These are phyloP conservation scores for Mycena sanguinolenta DNA, from an alignment of 768 basidiomycete genomes.

Conservation along the genomic window DNA sequence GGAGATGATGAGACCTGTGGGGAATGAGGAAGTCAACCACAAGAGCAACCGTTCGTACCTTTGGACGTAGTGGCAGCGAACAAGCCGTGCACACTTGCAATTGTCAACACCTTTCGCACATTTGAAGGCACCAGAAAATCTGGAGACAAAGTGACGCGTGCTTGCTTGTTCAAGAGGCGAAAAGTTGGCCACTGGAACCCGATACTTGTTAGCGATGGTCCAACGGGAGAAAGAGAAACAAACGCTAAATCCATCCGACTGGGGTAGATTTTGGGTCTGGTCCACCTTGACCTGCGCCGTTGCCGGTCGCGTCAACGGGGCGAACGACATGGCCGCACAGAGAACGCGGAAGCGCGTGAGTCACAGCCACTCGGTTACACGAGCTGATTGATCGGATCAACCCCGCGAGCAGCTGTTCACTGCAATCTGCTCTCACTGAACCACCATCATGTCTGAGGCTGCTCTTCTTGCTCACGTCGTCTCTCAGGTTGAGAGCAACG, in stretches of 20 bases:
- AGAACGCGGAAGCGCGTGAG: background rate
- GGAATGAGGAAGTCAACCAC: slow-evolving; percentile 3
- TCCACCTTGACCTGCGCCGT: slow-evolving; percentile 55
- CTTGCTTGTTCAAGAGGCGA: slow-evolving; percentile 69
- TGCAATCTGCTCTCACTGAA: background rate
- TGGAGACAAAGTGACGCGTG: slow-evolving; percentile 74
- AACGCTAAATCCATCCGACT: slow-evolving; percentile 62
- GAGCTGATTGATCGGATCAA: slow-evolving; percentile 19
- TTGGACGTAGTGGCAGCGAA: slow-evolving; percentile 69
- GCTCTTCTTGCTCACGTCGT: slow-evolving; percentile 73
- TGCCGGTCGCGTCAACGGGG: slow-evolving; percentile 52
- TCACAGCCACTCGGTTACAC: slow-evolving; percentile 8
- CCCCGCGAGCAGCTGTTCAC: background rate
- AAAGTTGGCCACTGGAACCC: slow-evolving; percentile 65
- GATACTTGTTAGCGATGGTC: slow-evolving; percentile 16
- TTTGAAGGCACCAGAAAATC: slow-evolving; percentile 54
- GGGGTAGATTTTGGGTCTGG: slow-evolving; percentile 52
- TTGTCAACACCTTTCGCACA: slow-evolving; percentile 66
- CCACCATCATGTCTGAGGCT: slow-evolving; percentile 36
- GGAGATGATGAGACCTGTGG: slow-evolving; percentile 71
- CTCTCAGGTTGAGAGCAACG: slow-evolving; percentile 66
- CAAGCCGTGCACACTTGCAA: slow-evolving; percentile 74
- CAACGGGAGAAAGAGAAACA: slow-evolving; percentile 33
- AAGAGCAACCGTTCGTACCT: slow-evolving; percentile 4
- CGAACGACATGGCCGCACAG: slow-evolving; percentile 48